Base-by-base conservation (phyloP, 2,329 filamentous ascomycete species). In the Pseudogymnoascus sp. region DNA sequence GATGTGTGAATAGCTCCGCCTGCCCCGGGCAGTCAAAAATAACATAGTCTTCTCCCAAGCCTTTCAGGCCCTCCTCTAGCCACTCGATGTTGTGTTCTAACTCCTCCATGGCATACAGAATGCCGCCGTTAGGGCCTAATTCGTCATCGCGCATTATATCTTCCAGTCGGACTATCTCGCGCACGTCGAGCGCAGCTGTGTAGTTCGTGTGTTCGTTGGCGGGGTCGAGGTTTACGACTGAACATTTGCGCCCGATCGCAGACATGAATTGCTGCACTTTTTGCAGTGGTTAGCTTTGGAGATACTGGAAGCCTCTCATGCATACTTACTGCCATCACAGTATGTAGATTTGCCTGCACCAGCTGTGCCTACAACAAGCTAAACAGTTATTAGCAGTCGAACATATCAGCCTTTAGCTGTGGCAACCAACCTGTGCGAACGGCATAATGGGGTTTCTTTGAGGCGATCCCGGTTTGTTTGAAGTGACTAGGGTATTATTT, bases 271-370 rank as follows among this genome's bases (percentile, higher is more conserved):
- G 94, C 72, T 97, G 90, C 89, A 99, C 85, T 87, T 63, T 8
- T 26, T 57, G 44, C 26, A 8, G 36, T 59, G 50, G 24, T 67
- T 57, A 67, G 62, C 58, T 13, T 17, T 41, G 41, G 24, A 29
- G 3, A 35, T 58, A 39, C n/a, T n/a, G 24, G 5, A 8, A 17
- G 8, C 4, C 33, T 39, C 26, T 61, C 37, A 29, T 17, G 11
- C 17, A 57, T 37, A 71, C 84, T 74, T 74, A 87, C 85, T 96
- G 72, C 94, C 94, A 85, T 97, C 91, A 79, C 93, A 97, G 74
- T 96, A 97, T 6, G 94, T 99, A 66, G 92, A 97, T 78, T 99
- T 99, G 64, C 94, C 94, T 31, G 92, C 86, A 70, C 94, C 94
- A 5, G 94, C 94, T 67, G 92, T 93, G n/a, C 94, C 94, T 69